A percentile compares a stretch with the other conserved stretches of the same genome.
Evolutionary conservation across 179 eudicot species (phyloP).

Genomic region (Heliamphora pulchella): DNA sequence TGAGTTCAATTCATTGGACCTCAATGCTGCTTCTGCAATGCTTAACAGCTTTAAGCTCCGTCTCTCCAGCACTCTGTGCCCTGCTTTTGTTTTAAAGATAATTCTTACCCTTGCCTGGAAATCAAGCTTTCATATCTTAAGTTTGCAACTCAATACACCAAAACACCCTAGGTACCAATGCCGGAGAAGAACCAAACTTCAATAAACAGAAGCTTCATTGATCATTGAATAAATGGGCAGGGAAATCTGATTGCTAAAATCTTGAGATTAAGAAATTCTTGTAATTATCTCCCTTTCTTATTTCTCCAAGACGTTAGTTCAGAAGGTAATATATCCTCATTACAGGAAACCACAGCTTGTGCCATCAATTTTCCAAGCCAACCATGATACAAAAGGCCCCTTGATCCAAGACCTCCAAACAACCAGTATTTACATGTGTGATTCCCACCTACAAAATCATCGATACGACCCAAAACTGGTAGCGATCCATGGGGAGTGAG

Average conservation of each 20-base stretch:
- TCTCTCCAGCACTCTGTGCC: constrained; percentile 80
- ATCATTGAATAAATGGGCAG: neutral
- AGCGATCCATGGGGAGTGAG: constrained; percentile 73
- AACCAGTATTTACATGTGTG: constrained; percentile 63
- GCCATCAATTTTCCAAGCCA: constrained; percentile 90
- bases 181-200: neutral
- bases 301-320: constrained; percentile 78
- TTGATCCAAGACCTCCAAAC: constrained; percentile 86
- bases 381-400: constrained; percentile 86
- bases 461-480: constrained; percentile 75
- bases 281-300: constrained; percentile 21
- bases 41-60: constrained; percentile 62
- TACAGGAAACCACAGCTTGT: constrained; percentile 60
- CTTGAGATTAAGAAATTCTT: neutral
- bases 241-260: neutral
- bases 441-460: constrained; percentile 37
- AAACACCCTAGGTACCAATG: neutral
- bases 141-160: neutral
- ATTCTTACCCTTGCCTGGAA: neutral
- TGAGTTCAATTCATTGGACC: constrained; percentile 17
- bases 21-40: constrained; percentile 63
- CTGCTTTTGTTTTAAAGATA: constrained; percentile 18
- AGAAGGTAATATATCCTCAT: constrained; percentile 60
- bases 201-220: neutral
- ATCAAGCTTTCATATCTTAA: neutral